A percentile compares a stretch with the other conserved stretches of the same genome.
phyloP scores from a whole-genome alignment of 106 monocot species.

The Amphibolis antarctica region DNA sequence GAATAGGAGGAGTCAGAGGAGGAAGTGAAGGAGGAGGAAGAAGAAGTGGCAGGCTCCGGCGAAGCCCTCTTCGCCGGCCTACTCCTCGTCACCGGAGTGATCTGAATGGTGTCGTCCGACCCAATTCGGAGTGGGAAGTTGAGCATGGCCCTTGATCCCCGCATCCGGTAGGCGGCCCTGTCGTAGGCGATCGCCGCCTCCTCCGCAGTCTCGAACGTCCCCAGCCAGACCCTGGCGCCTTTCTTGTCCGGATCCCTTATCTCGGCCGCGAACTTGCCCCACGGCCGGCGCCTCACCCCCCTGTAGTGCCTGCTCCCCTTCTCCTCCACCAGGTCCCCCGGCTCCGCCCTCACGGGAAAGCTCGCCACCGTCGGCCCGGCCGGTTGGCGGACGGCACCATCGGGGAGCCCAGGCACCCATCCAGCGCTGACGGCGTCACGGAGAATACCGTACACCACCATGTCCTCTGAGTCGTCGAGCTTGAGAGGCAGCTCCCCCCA shows the following conservation, averaged over 20 bases:
- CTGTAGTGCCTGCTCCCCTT: constrained; percentile 32
- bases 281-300: constrained; percentile 41
- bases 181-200: constrained; percentile 51
- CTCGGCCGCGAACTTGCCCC: constrained; percentile 25
- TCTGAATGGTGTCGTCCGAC: background rate
- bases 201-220: constrained; percentile 39
- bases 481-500: constrained; percentile 73
- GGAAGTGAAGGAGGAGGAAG: background rate
- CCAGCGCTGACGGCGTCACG: constrained; percentile 63
- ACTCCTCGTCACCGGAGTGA: background rate
- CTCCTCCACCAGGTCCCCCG: constrained; percentile 16
- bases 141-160: constrained; percentile 66
- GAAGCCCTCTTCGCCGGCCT: background rate
- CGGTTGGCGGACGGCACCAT: background rate
- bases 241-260: constrained; percentile 61
- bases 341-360: constrained; percentile 35
- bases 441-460: constrained; percentile 59
- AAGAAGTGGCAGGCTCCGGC: background rate
- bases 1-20: background rate
- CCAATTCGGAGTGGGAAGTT: constrained; percentile 68
- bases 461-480: constrained; percentile 75
- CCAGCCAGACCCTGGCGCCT: constrained; percentile 69
- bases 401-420: constrained; percentile 36
- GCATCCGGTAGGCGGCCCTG: constrained; percentile 58
- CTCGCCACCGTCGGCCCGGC: background rate